These are phyloP conservation scores for Geotrichum phurueaensis DNA, from an alignment of 1,139 yeast genomes.

Conservation along the genomic window DNA sequence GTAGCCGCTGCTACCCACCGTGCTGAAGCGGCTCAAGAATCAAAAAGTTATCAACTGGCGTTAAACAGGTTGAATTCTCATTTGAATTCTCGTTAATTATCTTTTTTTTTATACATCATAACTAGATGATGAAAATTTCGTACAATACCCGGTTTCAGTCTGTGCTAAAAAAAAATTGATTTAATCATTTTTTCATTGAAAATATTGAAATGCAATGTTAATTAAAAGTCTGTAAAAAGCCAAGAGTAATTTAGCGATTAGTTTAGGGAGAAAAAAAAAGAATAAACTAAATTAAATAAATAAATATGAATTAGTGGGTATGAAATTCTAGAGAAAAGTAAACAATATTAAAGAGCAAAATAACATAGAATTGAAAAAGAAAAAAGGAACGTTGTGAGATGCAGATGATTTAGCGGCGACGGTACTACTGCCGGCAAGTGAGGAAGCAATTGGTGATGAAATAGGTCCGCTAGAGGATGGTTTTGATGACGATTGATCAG, in stretches of 20 bases:
- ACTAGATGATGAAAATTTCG: too few species aligned
- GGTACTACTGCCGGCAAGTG: neutral
- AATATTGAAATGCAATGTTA: neutral
- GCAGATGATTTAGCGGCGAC: conserved; percentile 1
- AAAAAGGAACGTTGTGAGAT: neutral
- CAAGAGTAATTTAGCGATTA: neutral
- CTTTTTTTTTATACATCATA: too few species aligned
- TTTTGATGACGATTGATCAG: neutral
- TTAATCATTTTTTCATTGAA: neutral
- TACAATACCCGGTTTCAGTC: too few species aligned
- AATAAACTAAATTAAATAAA: neutral
- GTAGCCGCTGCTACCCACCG: neutral
- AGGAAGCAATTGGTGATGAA: neutral
- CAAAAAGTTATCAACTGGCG: neutral
- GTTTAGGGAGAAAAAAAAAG: neutral
- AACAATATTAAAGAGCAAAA: neutral
- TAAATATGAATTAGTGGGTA: neutral
- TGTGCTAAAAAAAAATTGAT: too few species aligned
- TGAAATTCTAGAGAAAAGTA: neutral
- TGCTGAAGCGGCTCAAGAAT: neutral
- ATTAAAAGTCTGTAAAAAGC: neutral
- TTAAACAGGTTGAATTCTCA: neutral
- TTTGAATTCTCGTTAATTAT: neutral
- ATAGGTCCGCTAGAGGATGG: neutral
- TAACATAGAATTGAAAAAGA: neutral